These are phyloP conservation scores for Fennellomyces sp. DNA, from an alignment of 371 early-diverging fungal species.

Conservation along the genomic window DNA sequence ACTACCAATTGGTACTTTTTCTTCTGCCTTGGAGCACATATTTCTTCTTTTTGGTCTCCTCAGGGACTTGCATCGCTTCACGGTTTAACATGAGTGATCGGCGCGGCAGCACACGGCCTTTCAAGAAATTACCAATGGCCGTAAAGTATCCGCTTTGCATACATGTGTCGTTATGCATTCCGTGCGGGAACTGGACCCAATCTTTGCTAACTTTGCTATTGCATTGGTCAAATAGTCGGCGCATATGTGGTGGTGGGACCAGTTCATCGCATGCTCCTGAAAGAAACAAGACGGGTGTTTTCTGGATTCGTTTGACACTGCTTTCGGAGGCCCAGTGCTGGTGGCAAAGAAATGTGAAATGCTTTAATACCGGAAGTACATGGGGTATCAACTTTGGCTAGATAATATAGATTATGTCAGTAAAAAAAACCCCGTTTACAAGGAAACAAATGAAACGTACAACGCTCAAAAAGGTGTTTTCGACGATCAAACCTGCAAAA, in stretches of 20 bases:
- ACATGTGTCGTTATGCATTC: constrained; percentile 93
- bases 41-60: constrained; percentile 7
- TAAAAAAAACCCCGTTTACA: neutral
- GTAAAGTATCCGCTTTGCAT: constrained; percentile 84
- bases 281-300: constrained; percentile 83
- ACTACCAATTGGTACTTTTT: constrained; percentile 16
- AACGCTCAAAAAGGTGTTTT: constrained; percentile 93
- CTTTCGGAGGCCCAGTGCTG: constrained; percentile 88
- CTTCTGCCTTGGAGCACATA: constrained; percentile 11
- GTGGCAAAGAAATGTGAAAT: constrained; percentile 80
- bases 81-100: neutral
- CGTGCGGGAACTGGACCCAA: constrained; percentile 76
- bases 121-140: constrained; percentile 55
- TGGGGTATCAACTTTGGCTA: constrained; percentile 86
- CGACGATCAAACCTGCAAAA: constrained; percentile 84
- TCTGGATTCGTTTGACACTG: constrained; percentile 66
- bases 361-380: constrained; percentile 75
- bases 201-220: constrained; percentile 54
- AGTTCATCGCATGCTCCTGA: constrained; percentile 85
- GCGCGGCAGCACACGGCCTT: constrained; percentile 5
- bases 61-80: neutral
- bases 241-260: constrained; percentile 90
- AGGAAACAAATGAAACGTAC: constrained; percentile 38
- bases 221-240: constrained; percentile 62
- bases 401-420: neutral